phyloP scores from a whole-genome alignment of 495 filamentous ascomycete genomes.

The Daldinia vernicosa region DNA sequence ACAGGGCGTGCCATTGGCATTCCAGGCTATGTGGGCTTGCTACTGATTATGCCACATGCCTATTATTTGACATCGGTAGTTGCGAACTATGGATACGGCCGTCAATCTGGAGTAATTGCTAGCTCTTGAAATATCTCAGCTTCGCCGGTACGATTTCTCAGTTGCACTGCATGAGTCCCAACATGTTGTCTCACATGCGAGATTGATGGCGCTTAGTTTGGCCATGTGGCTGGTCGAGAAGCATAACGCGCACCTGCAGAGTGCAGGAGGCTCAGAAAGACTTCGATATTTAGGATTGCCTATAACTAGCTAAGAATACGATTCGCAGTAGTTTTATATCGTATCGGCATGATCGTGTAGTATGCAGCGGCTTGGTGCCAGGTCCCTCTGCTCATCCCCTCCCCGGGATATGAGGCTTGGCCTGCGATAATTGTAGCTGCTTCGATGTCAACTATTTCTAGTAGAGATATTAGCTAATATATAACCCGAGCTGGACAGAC shows the following conservation, averaged over 20 bases:
- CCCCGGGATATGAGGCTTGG: neutral
- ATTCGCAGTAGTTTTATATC: neutral
- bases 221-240: neutral
- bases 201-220: conserved; percentile 6
- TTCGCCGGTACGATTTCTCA: neutral
- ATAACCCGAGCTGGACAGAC: neutral
- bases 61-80: neutral
- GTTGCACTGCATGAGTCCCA: neutral
- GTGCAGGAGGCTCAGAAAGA: neutral
- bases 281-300: neutral
- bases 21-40: neutral
- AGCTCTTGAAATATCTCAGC: neutral
- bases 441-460: neutral
- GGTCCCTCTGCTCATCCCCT: neutral
- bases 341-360: neutral
- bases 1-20: neutral
- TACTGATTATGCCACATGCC: neutral
- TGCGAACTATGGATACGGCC: neutral
- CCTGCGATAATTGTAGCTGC: neutral
- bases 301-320: neutral
- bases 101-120: neutral
- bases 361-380: neutral
- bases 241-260: neutral
- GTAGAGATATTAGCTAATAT: neutral
- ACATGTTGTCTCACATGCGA: neutral